phyloP scores from a whole-genome alignment of 768 basidiomycete species.

The Boletus coccyginus region DNA sequence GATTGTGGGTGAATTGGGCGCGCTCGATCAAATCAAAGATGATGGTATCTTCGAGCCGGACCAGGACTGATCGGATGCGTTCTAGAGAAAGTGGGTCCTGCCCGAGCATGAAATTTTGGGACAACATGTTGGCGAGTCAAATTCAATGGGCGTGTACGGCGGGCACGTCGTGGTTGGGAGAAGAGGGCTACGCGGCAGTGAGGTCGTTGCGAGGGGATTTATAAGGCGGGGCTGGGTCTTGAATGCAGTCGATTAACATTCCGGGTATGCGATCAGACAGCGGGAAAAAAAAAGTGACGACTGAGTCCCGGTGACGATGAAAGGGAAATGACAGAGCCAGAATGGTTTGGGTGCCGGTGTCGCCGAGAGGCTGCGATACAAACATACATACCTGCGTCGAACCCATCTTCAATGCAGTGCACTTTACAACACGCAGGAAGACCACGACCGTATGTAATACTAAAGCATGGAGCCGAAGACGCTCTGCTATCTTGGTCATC shows the following conservation, averaged over 20 bases:
- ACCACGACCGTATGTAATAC: too few relatives aligned
- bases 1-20: slow-evolving; percentile 94
- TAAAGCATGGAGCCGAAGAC: too few relatives aligned
- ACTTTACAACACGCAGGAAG: neutral
- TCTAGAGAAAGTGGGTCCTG: slow-evolving; percentile 84
- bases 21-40: slow-evolving; percentile 97
- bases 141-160: neutral
- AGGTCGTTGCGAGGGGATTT: neutral
- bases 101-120: slow-evolving; percentile 64
- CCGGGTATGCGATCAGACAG: neutral
- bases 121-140: slow-evolving; percentile 41
- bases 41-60: slow-evolving; percentile 95
- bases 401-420: neutral
- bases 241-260: neutral
- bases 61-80: slow-evolving; percentile 81
- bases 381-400: neutral
- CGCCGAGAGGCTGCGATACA: neutral
- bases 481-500: too few relatives aligned
- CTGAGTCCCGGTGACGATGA: neutral
- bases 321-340: neutral
- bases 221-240: slow-evolving; percentile 9
- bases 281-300: neutral
- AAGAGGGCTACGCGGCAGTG: neutral
- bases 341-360: neutral
- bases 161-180: slow-evolving; percentile 14